Base-by-base conservation (phyloP, 78 protist genomes). In the Protostelium mycophagum region DNA sequence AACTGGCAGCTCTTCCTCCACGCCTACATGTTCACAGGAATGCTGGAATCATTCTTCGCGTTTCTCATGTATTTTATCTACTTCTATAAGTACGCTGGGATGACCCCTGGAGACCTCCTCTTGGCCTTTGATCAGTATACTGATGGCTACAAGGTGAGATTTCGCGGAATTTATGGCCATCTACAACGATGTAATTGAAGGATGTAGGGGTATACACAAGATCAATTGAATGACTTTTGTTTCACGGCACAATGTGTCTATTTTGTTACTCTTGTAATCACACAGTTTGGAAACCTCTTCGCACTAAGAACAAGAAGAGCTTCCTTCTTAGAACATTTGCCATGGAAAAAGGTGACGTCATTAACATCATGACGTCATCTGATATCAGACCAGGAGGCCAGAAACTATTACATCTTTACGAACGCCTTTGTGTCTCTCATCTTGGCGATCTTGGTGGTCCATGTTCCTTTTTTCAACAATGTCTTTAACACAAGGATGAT, bases 391-490 rank as follows among this genome's bases (percentile, higher is more conserved):
- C n/a, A n/a, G n/a, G 84, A 85, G 38, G 84, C 90, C 31, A 28
- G 93, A 23, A 91, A 91, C 25, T 35, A n/a, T 0, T 91, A 23
- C 35, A 23, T 91, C 83, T 36, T 91, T 0, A 36, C 34, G 1
- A 36, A 84, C 0, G 34, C 38, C 38, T 28, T 63, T 0, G 38
- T 35, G 34, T 91, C 93, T 1, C 37, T 91, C 16, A n/a, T 39
- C 35, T 86, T 91, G 1, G 86, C 91, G 0, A 23, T 86, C 83
- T 38, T 91, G 0, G 91, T 91, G 35, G 89, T 90, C 34, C 63
- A 91, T n/a, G 94, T 91, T 25, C 88, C 88, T 9, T 85, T 87
- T 89, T 38, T 91, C 35, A 90, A 91, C 38, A 38, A 83, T 16
- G 0, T 39, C 29, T 85, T 91, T 83, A 37, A 1, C 10, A 91